Evolutionary conservation across 257 asterid species (phyloP), one percentile per base, ranked within the genome.

Genomic region (Penstemon newberryi): DNA sequence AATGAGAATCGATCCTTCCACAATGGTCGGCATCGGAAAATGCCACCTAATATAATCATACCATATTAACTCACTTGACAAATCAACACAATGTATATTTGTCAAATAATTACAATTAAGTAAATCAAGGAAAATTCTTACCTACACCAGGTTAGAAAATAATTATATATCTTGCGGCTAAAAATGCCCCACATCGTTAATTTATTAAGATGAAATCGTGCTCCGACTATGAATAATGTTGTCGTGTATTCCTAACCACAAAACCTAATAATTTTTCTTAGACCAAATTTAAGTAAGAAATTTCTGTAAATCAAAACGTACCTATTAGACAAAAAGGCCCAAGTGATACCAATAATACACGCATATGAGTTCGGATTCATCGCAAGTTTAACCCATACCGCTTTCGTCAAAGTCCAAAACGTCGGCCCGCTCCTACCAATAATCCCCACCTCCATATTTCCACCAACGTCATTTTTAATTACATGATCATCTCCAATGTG

Each of bases 311-410:
- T 4, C 9, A 54, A 5, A 12, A 8, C 19, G 8, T 74, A 87
- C 95, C 95, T 85, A 58, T 75, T 73, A 0, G 95, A 78, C n/a
- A 85, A 7, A 58, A 83, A 78, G 11, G 84, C 87, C 95, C 95
- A 88, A 7, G 72, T 37, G 53, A 88, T 25, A 4, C 88, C 92
- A 40, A 78, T 40, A 51, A 77, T 15, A 47, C 88, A 85, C 0
- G 88, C 85, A 67, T 80, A 85, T 0, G 82, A 79, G 74, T 88
- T 88, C 0, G 95, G 95, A 66, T 88, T 88, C 80, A 52, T 80
- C 4, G 82, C 80, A 11, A 88, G 80, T 57, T 82, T 88, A 7
- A 73, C 8, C 63, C 79, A 67, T 41, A 82, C 92, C 53, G 57
- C 44, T 46, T 79, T 83, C 67, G 73, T 69, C 73, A 79, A 63